phyloP scores from a whole-genome alignment of 1,284 basidiomycete species.

The Athelia sp. region DNA sequence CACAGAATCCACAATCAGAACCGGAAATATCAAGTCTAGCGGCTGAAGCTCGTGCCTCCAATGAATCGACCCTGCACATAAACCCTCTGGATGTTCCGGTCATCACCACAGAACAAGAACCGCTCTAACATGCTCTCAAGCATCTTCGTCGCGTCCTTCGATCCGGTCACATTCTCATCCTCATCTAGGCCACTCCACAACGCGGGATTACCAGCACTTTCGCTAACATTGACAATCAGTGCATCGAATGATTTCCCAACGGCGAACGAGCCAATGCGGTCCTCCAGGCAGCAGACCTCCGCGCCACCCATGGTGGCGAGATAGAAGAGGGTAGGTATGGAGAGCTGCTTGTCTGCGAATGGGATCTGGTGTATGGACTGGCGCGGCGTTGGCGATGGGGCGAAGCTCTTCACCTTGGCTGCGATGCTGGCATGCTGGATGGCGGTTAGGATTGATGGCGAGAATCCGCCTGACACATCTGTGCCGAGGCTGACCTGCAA shows the following conservation, averaged over 20 bases:
- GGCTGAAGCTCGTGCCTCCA: constrained; percentile 51
- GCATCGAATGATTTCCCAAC: constrained; percentile 91
- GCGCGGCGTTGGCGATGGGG: constrained; percentile 7
- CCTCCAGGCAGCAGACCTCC: constrained; percentile 69
- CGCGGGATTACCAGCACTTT: constrained; percentile 51
- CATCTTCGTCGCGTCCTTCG: constrained; percentile 13
- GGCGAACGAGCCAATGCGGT: constrained; percentile 74
- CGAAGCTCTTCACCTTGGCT: constrained; percentile 56
- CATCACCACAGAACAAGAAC: constrained; percentile 84
- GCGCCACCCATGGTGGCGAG: constrained; percentile 94
- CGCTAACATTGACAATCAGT: constrained; percentile 55
- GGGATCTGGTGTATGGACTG: constrained; percentile 9
- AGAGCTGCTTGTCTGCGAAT: constrained; percentile 64
- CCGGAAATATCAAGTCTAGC: background rate
- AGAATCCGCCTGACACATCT: constrained; percentile 89
- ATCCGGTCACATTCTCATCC: constrained; percentile 18
- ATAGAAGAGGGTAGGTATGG: constrained; percentile 77
- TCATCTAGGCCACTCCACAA: constrained; percentile 49
- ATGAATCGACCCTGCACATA: constrained; percentile 81
- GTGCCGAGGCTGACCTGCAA: constrained; percentile 82
- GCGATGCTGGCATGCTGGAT: constrained; percentile 82
- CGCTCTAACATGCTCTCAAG: constrained; percentile 56
- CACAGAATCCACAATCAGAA: background rate
- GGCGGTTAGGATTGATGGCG: constrained; percentile 77
- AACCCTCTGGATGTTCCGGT: constrained; percentile 81